phyloP scores from a whole-genome alignment of 2,329 filamentous ascomycete genomes.

The Verticillium nubilum region DNA sequence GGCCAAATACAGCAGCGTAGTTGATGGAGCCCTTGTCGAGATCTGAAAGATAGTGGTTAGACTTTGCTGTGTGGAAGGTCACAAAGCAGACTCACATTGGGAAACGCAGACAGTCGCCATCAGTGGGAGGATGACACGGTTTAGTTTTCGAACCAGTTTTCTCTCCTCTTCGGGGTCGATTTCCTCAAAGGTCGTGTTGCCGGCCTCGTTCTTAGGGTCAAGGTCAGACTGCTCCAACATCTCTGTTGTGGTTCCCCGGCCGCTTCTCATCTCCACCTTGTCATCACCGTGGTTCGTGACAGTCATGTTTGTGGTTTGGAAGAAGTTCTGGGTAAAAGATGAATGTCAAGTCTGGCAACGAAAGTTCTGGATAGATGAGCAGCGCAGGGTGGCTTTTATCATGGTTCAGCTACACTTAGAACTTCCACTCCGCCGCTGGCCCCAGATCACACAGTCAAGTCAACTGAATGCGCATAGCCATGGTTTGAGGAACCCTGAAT shows the following conservation, averaged over 20 bases:
- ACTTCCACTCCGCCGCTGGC: not conserved
- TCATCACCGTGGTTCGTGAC: not conserved
- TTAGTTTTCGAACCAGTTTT: conserved; percentile 3
- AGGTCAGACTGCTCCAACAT: not conserved
- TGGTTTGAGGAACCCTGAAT: not conserved
- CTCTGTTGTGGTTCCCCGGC: not conserved
- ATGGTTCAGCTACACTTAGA: not conserved
- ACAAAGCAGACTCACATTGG: conserved; percentile 7
- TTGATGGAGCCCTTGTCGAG: conserved; percentile 12
- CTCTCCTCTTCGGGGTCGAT: conserved; percentile 20
- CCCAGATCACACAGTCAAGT: not conserved
- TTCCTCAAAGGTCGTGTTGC: not conserved
- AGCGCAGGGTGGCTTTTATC: not conserved
- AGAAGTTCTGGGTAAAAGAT: not conserved
- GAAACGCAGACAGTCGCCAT: conserved; percentile 14
- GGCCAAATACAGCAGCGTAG: conserved; percentile 50
- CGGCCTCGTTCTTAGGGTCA: not conserved
- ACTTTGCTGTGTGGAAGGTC: too few relatives aligned
- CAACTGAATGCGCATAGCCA: not conserved
- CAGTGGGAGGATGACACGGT: conserved; percentile 10
- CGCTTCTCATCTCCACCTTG: not conserved
- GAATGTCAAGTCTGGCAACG: not conserved
- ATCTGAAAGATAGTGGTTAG: not conserved
- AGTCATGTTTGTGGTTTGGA: not conserved
- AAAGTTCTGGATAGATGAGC: not conserved